Base-by-base conservation (phyloP, 768 basidiomycete genomes). In the Phlebiopsis flavidoalba region DNA sequence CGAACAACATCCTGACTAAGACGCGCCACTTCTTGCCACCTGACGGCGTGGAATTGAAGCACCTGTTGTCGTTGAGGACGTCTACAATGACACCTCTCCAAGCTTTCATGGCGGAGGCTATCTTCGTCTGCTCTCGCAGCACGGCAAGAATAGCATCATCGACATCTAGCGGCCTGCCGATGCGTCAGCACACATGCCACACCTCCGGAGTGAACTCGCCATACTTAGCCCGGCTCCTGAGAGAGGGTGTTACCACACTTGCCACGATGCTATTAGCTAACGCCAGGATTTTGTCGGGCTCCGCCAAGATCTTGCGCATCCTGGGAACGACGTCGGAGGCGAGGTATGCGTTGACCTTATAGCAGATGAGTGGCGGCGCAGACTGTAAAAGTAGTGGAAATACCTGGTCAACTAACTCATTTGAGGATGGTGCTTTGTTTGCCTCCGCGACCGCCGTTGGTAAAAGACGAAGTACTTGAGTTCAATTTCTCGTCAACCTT, bases 61-160 rank as follows among this genome's bases (percentile, higher is more conserved):
- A 82, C 50, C 93, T 83, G 64, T 82, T 85, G 71, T 99, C 97
- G 66, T 85, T 87, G 61, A 98, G 78, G 0, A 91, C 81, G 46
- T 99, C 97, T 1, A 79, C 72, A 12, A 98, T 86, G 10, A 87
- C 85, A 0, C 83, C 76, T 55, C 87, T 81, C 97, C 97, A 99
- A 7, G 89, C 83, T 69, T 93, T 97, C 61, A 89, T 72, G 3
- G 91, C 84, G 5, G 83, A 79, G 8, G 91, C 87, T 55, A 95
- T 81, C 60, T 80, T 84, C 4, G 90, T 81, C 83, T 98, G 87
- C 69, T 93, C 93, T 36, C 78, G 72, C 19, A 98, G 74, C 8
- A 95, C 85, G 2, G 82, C 77, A 5, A 94, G 75, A 8, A 91
- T 77, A 5, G 77, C 76, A 2, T 73, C 70, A 58, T 96, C 93